These are phyloP conservation scores for Plectosphaerella plurivora DNA, from an alignment of 2,329 filamentous ascomycete species.

Conservation along the genomic window DNA sequence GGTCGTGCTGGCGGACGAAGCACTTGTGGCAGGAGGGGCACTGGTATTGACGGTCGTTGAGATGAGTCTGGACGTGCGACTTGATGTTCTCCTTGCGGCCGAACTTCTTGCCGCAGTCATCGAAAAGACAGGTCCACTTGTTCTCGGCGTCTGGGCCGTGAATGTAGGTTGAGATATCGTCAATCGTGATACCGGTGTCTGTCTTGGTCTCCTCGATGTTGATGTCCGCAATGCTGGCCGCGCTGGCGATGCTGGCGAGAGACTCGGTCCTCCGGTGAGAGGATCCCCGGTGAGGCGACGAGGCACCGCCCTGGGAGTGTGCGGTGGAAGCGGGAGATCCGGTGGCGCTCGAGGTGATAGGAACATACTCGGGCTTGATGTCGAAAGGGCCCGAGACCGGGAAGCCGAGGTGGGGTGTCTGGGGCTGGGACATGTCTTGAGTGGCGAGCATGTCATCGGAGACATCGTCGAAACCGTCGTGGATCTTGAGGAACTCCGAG, in stretches of 20 bases:
- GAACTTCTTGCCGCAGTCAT: slow-evolving; percentile 82
- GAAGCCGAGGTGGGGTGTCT: slow-evolving; percentile 41
- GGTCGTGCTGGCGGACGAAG: neutral
- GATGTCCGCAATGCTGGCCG: slow-evolving; percentile 56
- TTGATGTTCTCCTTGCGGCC: slow-evolving; percentile 99
- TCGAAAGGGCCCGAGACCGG: slow-evolving; percentile 35
- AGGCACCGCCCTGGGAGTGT: slow-evolving; percentile 16
- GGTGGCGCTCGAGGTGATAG: slow-evolving; percentile 8
- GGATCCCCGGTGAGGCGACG: slow-evolving; percentile 18
- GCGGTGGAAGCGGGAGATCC: slow-evolving; percentile 16
- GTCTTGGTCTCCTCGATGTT: slow-evolving; percentile 63
- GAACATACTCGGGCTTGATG: slow-evolving; percentile 35
- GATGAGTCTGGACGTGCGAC: slow-evolving; percentile 94
- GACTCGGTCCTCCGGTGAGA: slow-evolving; percentile 56
- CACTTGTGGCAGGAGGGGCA: slow-evolving; percentile 73
- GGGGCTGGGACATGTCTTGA: slow-evolving; percentile 47
- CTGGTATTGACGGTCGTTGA: slow-evolving; percentile 91
- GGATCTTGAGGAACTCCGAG: slow-evolving; percentile 37
- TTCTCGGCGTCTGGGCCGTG: slow-evolving; percentile 69
- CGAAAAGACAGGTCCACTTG: slow-evolving; percentile 73
- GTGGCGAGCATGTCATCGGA: slow-evolving; percentile 33
- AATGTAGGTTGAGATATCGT: slow-evolving; percentile 77
- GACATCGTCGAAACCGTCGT: slow-evolving; percentile 25
- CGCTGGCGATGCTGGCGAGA: slow-evolving; percentile 53
- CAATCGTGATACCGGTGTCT: slow-evolving; percentile 80